Evolutionary conservation across 768 basidiomycete genomes (phyloP).

Genomic region (Auricularia auricula-judae): DNA sequence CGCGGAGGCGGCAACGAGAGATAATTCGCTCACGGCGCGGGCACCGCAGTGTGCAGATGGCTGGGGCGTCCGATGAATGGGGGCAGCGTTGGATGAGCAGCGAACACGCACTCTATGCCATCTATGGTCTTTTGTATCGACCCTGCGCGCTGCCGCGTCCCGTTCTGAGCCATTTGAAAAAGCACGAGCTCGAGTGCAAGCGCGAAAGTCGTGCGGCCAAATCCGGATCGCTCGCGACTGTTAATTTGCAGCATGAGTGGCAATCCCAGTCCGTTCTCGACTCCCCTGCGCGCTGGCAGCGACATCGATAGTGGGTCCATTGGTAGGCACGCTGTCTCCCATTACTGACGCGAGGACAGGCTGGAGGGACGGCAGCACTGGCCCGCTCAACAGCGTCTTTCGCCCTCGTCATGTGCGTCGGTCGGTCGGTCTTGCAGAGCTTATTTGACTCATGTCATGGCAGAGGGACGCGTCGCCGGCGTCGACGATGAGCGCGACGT

Average conservation of each 20-base stretch:
- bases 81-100: too few species aligned
- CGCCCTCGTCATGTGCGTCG: neutral
- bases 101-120: neutral
- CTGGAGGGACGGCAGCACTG: neutral
- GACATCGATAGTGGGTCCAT: neutral
- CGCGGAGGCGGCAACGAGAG: neutral
- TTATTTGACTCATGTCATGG: neutral
- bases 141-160: neutral
- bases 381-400: neutral
- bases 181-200: too few species aligned
- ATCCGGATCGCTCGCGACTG: too few species aligned
- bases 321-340: neutral
- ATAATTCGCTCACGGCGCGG: neutral
- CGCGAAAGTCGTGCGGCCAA: too few species aligned
- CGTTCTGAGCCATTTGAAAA: neutral
- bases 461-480: neutral
- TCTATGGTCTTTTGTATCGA: conserved; percentile 3
- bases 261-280: neutral
- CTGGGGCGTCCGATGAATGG: neutral
- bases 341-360: neutral
- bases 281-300: neutral
- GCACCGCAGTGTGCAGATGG: neutral
- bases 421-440: neutral
- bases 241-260: neutral
- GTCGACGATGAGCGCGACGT: neutral